Evolutionary conservation across 345 rosid species (phyloP), one percentile per base, ranked within the genome.

Genomic region (Populus simonii): DNA sequence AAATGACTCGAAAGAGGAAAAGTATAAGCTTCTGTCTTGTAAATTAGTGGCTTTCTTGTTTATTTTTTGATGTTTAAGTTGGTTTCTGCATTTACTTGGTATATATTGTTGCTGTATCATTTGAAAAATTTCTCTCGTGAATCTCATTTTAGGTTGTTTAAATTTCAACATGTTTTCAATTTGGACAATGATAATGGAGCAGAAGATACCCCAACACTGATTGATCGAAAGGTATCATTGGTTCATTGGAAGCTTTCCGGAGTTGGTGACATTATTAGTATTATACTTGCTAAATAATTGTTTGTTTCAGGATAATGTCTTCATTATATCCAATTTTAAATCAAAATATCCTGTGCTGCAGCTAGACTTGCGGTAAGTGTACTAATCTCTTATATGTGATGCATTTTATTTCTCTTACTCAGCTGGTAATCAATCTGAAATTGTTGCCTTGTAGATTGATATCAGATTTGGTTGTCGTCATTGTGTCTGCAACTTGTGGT

Each of bases 401-500:
- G 49, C 72, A 8, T 16, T 43, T 43, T 57, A 45, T 59, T 74
- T 73, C 66, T 57, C 22, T 74, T 55, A 13, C 38, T 67, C 72
- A 70, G 62, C 57, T 74, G 77, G 27, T 73, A 67, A 67, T 57
- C 73, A 53, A 68, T 68, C 22, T 68, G 69, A 33, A 68, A 45
- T 43, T 33, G 41, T 41, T 74, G 69, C 74, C 69, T 71, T 85
- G 83, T 89, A 96, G 99, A 86, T 88, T 95, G 90, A 95, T 95
- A 87, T 95, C 99, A 68, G 98, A 93, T 89, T 84, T 92, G 86
- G 99, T 93, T 12, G 94, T 95, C 77, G 94, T 92, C 89, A 95
- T 93, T 81, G 98, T 95, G 80, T 95, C 98, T 81, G 99, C 98
- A 76, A 91, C 98, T 84, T 95, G 97, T 83, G 99, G 98, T 85